Evolutionary conservation across 768 basidiomycete species (phyloP), one percentile per base, ranked within the genome.

Genomic region (Tubosaeta sp.): DNA sequence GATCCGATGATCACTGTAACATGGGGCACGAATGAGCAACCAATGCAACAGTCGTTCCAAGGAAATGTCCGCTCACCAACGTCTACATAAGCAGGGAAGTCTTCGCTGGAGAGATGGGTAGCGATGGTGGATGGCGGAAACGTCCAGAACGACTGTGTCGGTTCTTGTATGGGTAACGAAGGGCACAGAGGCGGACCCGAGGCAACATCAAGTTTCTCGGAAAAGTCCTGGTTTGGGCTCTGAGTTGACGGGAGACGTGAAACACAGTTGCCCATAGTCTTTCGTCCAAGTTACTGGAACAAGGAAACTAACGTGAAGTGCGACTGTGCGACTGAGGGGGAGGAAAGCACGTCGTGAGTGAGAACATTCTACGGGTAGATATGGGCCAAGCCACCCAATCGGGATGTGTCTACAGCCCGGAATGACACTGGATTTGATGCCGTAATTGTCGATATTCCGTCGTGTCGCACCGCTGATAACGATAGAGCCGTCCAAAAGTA

Each of bases 121-220:
- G 79, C 69, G 14, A 84, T 74, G 14, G 73, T 61, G 0, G 82
- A 74, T 0, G 71, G 69, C 2, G 85, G 84, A 9, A 73, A 59
- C 8, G 76, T 76, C 87, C 87, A 90, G 60, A 83, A 87, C 1
- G 88, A 74, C 14, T 67, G 61, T 0, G 79, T 79, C 3, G 84
- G 78, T 51, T 78, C 73, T 2, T 69, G 61, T 2, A 77, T 66
- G 12, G 88, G 87, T 10, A 88, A 61, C 0, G 78, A 80, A 1
- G 34, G 70, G 16, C 49, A 56, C 3, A 52, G 14, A 24, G 35
- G 34, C 16, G 22, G 35, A 10, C 44, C 46, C 29, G 25, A 36
- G 38, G 31, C 0, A 38, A 25, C 6, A 21, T 4, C 35, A 22
- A 16, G 8, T 42, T 55, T 54, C 40, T 62, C 48, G 31, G 46